phyloP scores from a whole-genome alignment of 345 rosid species.

The Pistacia integerrima region DNA sequence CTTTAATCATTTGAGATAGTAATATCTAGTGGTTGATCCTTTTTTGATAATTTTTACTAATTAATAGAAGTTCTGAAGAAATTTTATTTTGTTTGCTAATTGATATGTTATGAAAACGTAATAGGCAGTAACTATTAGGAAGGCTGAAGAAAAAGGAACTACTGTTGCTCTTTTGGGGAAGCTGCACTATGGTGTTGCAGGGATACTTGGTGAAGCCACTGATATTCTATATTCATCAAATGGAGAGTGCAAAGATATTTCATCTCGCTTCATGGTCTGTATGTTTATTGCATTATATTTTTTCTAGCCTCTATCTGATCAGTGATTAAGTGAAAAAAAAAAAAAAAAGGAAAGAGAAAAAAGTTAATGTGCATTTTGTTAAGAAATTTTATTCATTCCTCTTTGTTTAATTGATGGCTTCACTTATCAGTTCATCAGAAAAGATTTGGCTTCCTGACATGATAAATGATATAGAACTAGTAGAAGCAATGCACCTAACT shows the following conservation, averaged over 20 bases:
- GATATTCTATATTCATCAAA: conserved; percentile 33
- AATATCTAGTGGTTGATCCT: background rate
- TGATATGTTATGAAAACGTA: conserved; percentile 1
- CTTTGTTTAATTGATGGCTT: background rate
- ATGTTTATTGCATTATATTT: background rate
- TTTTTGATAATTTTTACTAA: background rate
- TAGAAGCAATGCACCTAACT: background rate
- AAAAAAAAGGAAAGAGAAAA: background rate
- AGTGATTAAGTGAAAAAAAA: background rate
- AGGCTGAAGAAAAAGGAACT: conserved; percentile 64
- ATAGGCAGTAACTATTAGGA: conserved; percentile 62
- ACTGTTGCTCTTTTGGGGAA: conserved; percentile 58
- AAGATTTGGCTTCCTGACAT: background rate
- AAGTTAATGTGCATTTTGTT: background rate
- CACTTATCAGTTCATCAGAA: background rate
- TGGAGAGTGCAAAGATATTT: conserved; percentile 53
- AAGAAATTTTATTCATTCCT: background rate
- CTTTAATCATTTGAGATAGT: background rate
- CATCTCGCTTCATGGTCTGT: conserved; percentile 56
- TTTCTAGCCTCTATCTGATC: background rate
- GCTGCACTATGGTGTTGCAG: conserved; percentile 67
- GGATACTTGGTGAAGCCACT: conserved; percentile 57
- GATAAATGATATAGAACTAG: background rate
- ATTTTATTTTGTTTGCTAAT: background rate
- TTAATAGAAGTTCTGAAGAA: background rate